Conservation (phyloP, 257 asterid species). For the Solanum okadae region DNA sequence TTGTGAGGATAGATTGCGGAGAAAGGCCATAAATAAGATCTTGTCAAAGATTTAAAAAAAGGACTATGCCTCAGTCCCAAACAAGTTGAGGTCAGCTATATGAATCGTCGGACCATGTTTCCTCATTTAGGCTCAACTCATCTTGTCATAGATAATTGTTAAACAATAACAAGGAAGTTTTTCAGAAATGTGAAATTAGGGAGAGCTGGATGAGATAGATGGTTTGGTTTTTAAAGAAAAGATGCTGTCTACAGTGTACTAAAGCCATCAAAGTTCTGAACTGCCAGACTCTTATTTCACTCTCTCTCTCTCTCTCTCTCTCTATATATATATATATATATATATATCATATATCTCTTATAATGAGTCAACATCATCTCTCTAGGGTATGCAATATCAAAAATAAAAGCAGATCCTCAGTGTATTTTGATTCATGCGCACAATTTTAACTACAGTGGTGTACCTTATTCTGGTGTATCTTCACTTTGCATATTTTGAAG, state of each 20-base stretch:
- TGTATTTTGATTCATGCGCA: neutral
- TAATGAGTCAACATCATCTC: neutral
- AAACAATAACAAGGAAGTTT: neutral
- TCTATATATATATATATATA: neutral
- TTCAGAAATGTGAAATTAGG: neutral
- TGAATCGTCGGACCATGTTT: neutral
- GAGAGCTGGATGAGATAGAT: neutral
- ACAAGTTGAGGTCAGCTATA: neutral
- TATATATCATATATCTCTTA: neutral
- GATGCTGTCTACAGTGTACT: neutral
- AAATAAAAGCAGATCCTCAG: neutral
- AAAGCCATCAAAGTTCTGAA: neutral
- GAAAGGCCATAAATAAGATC: neutral
- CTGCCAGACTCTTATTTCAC: neutral
- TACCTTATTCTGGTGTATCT: neutral
- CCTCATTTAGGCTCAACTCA: neutral
- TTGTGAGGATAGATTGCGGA: neutral
- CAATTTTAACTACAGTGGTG: neutral
- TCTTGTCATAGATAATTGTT: neutral
- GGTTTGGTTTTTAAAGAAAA: neutral
- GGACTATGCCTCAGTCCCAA: neutral
- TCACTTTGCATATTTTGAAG: neutral
- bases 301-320: neutral
- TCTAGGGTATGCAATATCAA: neutral
- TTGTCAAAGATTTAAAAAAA: neutral